These are phyloP conservation scores for Fraxinus americana DNA, from an alignment of 257 asterid species.

Conservation along the genomic window DNA sequence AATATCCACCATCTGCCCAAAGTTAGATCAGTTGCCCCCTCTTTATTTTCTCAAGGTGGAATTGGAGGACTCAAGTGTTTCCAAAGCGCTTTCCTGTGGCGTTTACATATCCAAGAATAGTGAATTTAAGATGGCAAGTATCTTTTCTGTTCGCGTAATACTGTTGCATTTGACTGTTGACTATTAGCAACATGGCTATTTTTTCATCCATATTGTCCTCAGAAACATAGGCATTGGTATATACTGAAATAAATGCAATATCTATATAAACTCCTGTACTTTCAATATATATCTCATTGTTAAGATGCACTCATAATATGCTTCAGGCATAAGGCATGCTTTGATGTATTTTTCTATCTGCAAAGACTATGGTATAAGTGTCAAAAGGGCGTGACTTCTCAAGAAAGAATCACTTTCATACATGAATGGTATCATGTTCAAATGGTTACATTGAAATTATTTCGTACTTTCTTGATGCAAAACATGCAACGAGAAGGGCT, in stretches of 20 bases:
- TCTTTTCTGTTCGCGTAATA: constrained; percentile 20
- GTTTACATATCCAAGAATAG: constrained; percentile 38
- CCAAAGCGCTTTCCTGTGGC: constrained; percentile 52
- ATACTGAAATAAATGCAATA: constrained; percentile 1
- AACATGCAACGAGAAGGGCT: constrained; percentile 3
- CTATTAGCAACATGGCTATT: constrained; percentile 17
- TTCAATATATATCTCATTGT: constrained; percentile 9
- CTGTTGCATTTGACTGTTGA: constrained; percentile 18
- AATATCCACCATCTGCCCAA: constrained; percentile 43
- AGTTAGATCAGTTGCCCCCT: constrained; percentile 36
- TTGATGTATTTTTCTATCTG: constrained; percentile 8
- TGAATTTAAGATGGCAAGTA: constrained; percentile 40
- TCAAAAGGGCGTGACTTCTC: background rate
- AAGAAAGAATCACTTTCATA: background rate
- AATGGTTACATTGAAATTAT: background rate
- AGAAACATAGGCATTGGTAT: constrained; percentile 3
- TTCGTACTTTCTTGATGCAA: background rate
- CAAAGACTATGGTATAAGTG: constrained; percentile 14
- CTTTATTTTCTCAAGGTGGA: constrained; percentile 66
- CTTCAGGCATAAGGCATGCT: background rate
- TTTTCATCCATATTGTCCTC: background rate
- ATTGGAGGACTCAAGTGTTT: constrained; percentile 42
- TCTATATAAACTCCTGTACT: background rate
- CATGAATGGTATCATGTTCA: background rate
- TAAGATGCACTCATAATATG: background rate